A percentile compares a stretch with the other conserved stretches of the same genome.
These are phyloP conservation scores for Monosporascus sp. DNA, from an alignment of 2,329 filamentous ascomycete species.

Conservation along the genomic window DNA sequence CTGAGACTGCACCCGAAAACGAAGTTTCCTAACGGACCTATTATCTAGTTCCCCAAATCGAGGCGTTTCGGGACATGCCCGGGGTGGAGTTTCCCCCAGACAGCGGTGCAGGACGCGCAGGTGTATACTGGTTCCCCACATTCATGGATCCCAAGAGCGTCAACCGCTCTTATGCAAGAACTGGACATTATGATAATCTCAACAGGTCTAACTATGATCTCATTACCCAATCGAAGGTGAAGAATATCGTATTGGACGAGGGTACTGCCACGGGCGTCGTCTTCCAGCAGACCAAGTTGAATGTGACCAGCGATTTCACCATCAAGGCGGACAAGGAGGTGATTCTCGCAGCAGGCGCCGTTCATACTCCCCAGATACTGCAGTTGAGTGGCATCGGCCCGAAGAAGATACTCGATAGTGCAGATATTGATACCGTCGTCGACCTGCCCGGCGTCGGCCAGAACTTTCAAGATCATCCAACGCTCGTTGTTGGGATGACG, in stretches of 20 bases:
- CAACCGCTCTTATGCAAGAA: constrained; percentile 33
- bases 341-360: constrained; percentile 36
- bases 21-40: neutral
- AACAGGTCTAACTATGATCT: constrained; percentile 27
- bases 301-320: constrained; percentile 11
- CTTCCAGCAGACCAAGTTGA: constrained; percentile 16
- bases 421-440: constrained; percentile 34
- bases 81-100: constrained; percentile 33
- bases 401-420: constrained; percentile 34
- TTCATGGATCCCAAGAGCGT: constrained; percentile 33
- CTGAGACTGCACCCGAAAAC: too few species aligned
- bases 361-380: constrained; percentile 33
- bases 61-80: constrained; percentile 32
- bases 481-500: constrained; percentile 19
- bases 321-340: constrained; percentile 33
- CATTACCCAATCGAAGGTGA: constrained; percentile 24
- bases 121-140: constrained; percentile 37
- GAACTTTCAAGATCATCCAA: constrained; percentile 43
- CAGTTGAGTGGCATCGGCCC: constrained; percentile 34
- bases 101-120: constrained; percentile 32
- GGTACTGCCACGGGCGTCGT: constrained; percentile 24
- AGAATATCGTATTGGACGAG: constrained; percentile 22
- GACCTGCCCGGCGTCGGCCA: constrained; percentile 42
- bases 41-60: constrained; percentile 19
- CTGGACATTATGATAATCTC: constrained; percentile 28